Conservation (phyloP, 2,329 filamentous ascomycete genomes). For the Calycina marina region DNA sequence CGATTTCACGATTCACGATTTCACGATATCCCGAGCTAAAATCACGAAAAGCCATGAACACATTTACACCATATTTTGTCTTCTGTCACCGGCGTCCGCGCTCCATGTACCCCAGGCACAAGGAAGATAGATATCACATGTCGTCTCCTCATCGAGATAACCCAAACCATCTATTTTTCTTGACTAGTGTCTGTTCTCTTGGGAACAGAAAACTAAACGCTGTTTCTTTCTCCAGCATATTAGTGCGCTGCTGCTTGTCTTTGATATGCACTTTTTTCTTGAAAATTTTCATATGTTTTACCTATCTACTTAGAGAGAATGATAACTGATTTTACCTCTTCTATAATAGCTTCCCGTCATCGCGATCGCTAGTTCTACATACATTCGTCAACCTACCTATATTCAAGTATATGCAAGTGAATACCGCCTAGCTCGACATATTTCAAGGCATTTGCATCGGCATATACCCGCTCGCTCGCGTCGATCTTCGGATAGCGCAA, state of each 20-base stretch:
- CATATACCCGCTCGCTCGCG: no score
- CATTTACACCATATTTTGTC: no score
- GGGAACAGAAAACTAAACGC: not conserved
- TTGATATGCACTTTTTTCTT: not conserved
- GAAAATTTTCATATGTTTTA: conserved; percentile 2
- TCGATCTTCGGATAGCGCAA: no score
- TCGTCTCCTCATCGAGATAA: not conserved
- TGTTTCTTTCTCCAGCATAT: not conserved
- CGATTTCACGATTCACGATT: conserved; percentile 3
- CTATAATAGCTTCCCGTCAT: conserved; percentile 16
- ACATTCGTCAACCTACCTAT: conserved; percentile 17
- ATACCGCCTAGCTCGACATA: conserved; percentile 5
- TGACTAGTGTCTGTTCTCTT: not conserved
- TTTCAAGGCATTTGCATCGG: no score
- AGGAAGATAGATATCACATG: not conserved
- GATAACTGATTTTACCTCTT: conserved; percentile 18
- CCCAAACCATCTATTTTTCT: not conserved
- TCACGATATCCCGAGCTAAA: not conserved
- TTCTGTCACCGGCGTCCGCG: no score
- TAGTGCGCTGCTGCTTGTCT: not conserved
- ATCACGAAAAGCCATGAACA: not conserved
- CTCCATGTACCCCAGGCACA: no score
- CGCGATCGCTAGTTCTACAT: conserved; percentile 6
- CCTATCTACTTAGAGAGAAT: conserved; percentile 18
- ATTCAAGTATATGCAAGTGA: conserved; percentile 16